Conservation (phyloP, 768 basidiomycete species). For the Tephrocybe sp. region DNA sequence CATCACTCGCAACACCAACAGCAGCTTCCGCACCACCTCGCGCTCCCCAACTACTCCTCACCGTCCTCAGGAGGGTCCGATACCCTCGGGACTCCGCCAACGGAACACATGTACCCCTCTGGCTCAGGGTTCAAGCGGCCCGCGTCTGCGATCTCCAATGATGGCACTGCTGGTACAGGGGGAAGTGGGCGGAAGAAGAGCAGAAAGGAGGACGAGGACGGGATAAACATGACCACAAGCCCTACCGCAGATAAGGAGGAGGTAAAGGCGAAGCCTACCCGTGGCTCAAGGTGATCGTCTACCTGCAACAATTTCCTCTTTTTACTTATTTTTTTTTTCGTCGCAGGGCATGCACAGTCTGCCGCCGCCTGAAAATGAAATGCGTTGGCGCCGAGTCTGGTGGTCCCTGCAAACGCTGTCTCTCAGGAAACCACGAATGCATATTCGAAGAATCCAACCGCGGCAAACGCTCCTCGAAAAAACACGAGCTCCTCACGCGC, state of each 20-base stretch:
- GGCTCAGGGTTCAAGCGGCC: slow-evolving; percentile 61
- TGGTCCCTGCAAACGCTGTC: slow-evolving; percentile 88
- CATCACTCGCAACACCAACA: slow-evolving; percentile 33
- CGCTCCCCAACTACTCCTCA: slow-evolving; percentile 65
- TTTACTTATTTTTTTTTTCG: neutral
- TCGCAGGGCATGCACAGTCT: slow-evolving; percentile 87
- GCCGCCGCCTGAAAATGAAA: slow-evolving; percentile 91
- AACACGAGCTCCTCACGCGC: slow-evolving; percentile 79
- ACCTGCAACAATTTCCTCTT: neutral
- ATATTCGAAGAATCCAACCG: slow-evolving; percentile 97
- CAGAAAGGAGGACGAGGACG: slow-evolving; percentile 61
- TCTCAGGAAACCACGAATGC: slow-evolving; percentile 80
- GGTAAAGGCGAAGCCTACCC: slow-evolving; percentile 76
- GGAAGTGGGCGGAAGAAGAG: slow-evolving; percentile 68
- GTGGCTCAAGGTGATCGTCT: slow-evolving; percentile 73
- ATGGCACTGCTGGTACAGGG: slow-evolving; percentile 29
- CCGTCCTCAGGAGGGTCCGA: slow-evolving; percentile 83
- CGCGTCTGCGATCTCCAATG: slow-evolving; percentile 48
- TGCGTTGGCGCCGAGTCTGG: slow-evolving; percentile 90
- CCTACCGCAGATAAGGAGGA: slow-evolving; percentile 62
- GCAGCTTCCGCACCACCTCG: slow-evolving; percentile 35
- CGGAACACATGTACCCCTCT: slow-evolving; percentile 56
- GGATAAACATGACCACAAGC: slow-evolving; percentile 26
- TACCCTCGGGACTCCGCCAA: slow-evolving; percentile 70
- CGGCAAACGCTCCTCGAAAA: slow-evolving; percentile 87